A percentile compares a stretch with the other conserved stretches of the same genome.
Conservation (phyloP, 2,329 filamentous ascomycete genomes). For the Aspergillus felis region DNA sequence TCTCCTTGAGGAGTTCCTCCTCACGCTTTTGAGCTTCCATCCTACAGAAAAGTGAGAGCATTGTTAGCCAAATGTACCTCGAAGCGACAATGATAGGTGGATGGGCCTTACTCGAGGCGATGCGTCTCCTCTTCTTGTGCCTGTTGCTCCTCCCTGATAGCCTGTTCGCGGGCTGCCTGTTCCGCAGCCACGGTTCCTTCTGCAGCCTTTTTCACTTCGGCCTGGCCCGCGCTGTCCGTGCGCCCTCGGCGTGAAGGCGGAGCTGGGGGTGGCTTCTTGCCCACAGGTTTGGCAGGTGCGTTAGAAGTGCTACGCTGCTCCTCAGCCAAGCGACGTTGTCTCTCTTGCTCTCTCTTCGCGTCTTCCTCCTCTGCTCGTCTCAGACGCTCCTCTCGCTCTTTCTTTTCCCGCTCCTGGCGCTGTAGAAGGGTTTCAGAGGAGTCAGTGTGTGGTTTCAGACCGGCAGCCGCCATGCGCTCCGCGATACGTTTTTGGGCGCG, state of each 20-base stretch:
- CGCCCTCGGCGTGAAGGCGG: constrained; percentile 67
- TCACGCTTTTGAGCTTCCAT: constrained; percentile 70
- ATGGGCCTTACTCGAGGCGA: constrained; percentile 66
- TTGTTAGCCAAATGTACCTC: neutral
- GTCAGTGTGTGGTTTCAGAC: constrained; percentile 79
- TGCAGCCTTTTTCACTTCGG: constrained; percentile 54
- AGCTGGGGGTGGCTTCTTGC: constrained; percentile 69
- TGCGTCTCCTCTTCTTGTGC: constrained; percentile 69
- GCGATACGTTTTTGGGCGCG: constrained; percentile 97
- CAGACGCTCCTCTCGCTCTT: constrained; percentile 81
- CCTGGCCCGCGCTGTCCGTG: constrained; percentile 51
- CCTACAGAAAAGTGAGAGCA: constrained; percentile 46
- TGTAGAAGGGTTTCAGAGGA: constrained; percentile 77
- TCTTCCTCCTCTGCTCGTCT: constrained; percentile 93
- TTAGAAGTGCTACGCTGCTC: constrained; percentile 59
- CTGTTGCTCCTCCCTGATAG: constrained; percentile 62
- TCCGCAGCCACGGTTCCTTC: constrained; percentile 62
- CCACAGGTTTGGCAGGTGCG: constrained; percentile 54
- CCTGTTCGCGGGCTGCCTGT: constrained; percentile 58
- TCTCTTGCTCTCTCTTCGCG: constrained; percentile 78
- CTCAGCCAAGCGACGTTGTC: constrained; percentile 75
- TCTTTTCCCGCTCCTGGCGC: constrained; percentile 80
- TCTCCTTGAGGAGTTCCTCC: constrained; percentile 74
- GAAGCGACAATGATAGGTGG: constrained; percentile 37
- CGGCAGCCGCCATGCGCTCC: constrained; percentile 87